These are phyloP conservation scores for Euryodendron excelsum DNA, from an alignment of 148 eudicot genomes.

Conservation along the genomic window DNA sequence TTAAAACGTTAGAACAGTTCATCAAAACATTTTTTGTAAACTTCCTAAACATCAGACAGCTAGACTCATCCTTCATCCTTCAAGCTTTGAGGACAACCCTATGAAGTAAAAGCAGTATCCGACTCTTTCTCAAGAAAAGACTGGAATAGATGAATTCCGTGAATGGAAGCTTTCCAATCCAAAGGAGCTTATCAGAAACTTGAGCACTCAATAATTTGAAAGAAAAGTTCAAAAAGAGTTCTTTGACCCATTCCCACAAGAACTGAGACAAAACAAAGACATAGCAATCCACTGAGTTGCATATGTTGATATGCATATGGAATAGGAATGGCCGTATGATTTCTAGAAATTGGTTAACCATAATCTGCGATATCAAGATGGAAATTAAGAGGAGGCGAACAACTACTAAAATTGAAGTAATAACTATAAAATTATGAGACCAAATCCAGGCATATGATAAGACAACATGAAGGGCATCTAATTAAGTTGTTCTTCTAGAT, in stretches of 20 bases:
- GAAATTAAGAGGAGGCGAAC: not conserved
- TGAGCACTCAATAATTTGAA: not conserved
- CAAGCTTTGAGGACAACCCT: not conserved
- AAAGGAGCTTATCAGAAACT: not conserved
- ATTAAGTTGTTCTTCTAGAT: not conserved
- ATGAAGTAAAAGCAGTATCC: not conserved
- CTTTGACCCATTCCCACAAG: not conserved
- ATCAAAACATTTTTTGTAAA: not conserved
- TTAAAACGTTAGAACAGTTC: not conserved
- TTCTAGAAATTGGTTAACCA: not conserved
- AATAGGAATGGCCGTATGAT: not conserved
- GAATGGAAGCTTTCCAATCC: not conserved
- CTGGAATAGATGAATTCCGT: not conserved
- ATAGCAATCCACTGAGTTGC: not conserved
- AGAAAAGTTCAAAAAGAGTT: not conserved
- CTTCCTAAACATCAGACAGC: not conserved
- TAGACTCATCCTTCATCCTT: not conserved
- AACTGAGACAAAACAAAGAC: not conserved
- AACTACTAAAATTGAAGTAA: not conserved
- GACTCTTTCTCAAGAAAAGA: not conserved
- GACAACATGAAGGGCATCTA: not conserved
- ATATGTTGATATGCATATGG: not conserved
- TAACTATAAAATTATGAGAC: not conserved
- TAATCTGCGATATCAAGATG: not conserved
- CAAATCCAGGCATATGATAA: not conserved